Evolutionary conservation across 345 rosid species (phyloP).

Genomic region (Lepidium sativum): DNA sequence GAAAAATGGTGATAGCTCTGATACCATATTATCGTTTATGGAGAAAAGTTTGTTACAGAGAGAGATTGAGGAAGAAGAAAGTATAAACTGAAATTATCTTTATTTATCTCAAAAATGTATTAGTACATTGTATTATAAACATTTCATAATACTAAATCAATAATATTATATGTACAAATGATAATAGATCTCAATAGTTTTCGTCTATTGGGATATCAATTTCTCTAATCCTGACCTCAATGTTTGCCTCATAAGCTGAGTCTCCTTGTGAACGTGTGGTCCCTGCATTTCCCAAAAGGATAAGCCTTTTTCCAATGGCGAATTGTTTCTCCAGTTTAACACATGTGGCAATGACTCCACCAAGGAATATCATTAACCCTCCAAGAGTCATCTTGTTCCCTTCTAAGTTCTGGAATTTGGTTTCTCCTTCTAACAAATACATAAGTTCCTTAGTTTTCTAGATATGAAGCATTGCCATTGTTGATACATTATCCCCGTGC

Average conservation of each 20-base stretch:
- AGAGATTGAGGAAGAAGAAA: too few relatives aligned
- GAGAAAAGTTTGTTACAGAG: too few relatives aligned
- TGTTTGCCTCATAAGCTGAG: conserved; percentile 63
- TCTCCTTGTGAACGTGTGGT: conserved; percentile 52
- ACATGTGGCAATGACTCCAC: conserved; percentile 46
- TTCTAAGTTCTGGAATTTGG: conserved; percentile 50
- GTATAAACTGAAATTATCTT: too few relatives aligned
- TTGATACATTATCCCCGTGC: conserved; percentile 66
- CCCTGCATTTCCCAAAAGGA: conserved; percentile 66
- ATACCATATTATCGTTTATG: too few relatives aligned
- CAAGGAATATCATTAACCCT: conserved; percentile 46
- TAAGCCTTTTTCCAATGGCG: conserved; percentile 50
- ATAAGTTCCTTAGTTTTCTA: conserved; percentile 69
- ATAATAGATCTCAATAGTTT: too few relatives aligned
- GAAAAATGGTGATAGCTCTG: too few relatives aligned
- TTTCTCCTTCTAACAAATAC: conserved; percentile 56
- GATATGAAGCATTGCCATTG: conserved; percentile 69
- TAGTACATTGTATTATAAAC: too few relatives aligned
- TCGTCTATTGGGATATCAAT: conserved; percentile 72
- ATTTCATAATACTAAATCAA: too few relatives aligned
- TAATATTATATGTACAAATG: too few relatives aligned
- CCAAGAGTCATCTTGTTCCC: conserved; percentile 55
- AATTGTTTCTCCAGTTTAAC: conserved; percentile 63
- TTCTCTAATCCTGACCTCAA: conserved; percentile 60
- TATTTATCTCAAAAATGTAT: too few relatives aligned